Base-by-base conservation (phyloP, 2,329 filamentous ascomycete species). In the Camptophora hylomeconis region DNA sequence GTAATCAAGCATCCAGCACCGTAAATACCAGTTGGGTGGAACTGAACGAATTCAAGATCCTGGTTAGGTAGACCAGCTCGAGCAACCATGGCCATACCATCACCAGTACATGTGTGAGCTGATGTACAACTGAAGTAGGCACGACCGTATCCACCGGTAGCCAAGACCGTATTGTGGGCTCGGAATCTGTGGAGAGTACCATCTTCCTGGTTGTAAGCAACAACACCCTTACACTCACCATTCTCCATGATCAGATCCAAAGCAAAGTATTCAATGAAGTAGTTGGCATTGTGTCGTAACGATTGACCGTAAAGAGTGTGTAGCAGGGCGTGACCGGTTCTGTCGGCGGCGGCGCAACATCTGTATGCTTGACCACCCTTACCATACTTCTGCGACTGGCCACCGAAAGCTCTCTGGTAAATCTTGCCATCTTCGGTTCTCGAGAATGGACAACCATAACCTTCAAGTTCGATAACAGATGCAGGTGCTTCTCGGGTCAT, bases 211-310 rank as follows among this genome's bases (percentile, higher is more conserved):
- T 94, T 95, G 65, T 94, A 94, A 36, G 87, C 87, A 44, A 95
- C 69, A 45, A 95, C 81, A 72, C 89, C 89, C 45, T 86, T 86
- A 69, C 87, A 95, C 59, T 87, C 80, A 37, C 87, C 87, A 49
- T 92, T 81, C 63, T 94, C 80, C 89, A 95, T 95, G 50, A 98
- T 80, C 59, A 95, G 65, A 55, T 95, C 89, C 45, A 92, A 72
- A 48, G 86, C 89, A 57, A 95, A 98, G 70, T 86, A 95, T 63
- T 95, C 89, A 58, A 98, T 94, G 64, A 98, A 95, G 72, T 94
- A 98, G 69, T 94, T 94, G 53, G 87, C 94, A 70, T 94, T 93
- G 71, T 95, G 84, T 53, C 82, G 72, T 38, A 95, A 73, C 30
- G 86, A 94, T 66, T 94, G 87, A 49, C 89, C 89, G 62, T 95